Evolutionary conservation across 2,329 filamentous ascomycete genomes (phyloP).

Genomic region (Fusarium pseudograminearum): DNA sequence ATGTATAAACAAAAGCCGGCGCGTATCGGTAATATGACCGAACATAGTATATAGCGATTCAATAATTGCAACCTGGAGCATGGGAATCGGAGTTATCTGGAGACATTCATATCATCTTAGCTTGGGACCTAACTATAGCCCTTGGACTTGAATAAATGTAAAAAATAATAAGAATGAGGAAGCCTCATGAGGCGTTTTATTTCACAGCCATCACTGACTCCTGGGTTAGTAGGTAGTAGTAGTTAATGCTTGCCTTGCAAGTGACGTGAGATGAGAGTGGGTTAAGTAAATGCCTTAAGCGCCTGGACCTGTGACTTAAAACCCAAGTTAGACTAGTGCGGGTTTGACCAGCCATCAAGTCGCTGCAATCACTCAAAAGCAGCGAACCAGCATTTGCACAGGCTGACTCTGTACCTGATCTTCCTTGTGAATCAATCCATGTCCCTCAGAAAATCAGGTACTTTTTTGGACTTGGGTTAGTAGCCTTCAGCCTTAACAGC

Average conservation of each 20-base stretch:
- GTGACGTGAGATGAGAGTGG: conserved; percentile 9
- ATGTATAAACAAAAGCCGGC: neutral
- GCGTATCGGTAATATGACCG: neutral
- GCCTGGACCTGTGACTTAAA: conserved; percentile 16
- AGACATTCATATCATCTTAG: neutral
- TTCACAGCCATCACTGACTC: neutral
- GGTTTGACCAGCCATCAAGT: neutral
- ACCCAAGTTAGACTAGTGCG: conserved; percentile 24
- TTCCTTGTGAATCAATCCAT: neutral
- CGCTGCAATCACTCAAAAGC: conserved; percentile 30
- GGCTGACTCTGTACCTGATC: conserved; percentile 20
- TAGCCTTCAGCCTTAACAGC: conserved; percentile 12
- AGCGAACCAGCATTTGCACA: conserved; percentile 14
- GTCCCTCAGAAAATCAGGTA: neutral
- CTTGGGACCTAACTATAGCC: neutral
- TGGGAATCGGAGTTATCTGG: neutral
- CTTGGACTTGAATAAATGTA: neutral
- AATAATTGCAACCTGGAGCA: neutral
- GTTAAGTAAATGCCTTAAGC: conserved; percentile 7
- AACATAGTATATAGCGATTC: neutral
- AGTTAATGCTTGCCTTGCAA: neutral
- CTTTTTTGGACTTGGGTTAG: conserved; percentile 3
- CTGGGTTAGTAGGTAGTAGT: neutral
- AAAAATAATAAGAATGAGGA: neutral
- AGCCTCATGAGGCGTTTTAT: conserved; percentile 17